These are phyloP conservation scores for Aspergillus indologenus DNA, from an alignment of 495 filamentous ascomycete species.

Conservation along the genomic window DNA sequence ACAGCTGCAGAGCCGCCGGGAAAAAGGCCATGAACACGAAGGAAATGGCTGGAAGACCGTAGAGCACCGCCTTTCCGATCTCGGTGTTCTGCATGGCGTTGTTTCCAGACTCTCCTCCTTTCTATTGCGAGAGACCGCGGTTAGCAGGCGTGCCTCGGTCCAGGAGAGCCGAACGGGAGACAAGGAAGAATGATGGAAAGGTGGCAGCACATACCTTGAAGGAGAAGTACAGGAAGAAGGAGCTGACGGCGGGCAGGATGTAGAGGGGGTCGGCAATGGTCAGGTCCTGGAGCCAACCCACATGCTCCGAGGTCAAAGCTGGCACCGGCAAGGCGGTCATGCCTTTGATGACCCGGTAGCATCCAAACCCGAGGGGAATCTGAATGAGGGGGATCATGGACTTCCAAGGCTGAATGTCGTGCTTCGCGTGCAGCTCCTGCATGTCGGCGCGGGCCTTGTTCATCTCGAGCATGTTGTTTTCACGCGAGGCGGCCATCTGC, in stretches of 20 bases:
- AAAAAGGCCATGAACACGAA: constrained; percentile 60
- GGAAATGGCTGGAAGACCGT: constrained; percentile 59
- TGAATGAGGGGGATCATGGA: constrained; percentile 60
- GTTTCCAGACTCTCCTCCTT: constrained; percentile 51
- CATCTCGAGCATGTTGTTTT: constrained; percentile 41
- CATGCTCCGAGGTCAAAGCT: constrained; percentile 62
- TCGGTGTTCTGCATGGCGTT: constrained; percentile 29
- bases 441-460: constrained; percentile 46
- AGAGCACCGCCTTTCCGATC: constrained; percentile 47
- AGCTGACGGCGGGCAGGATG: constrained; percentile 61
- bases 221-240: constrained; percentile 48
- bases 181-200: no score
- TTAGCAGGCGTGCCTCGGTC: not conserved
- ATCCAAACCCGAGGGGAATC: constrained; percentile 70
- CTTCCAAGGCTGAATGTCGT: constrained; percentile 53
- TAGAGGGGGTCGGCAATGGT: constrained; percentile 72
- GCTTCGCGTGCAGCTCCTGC: constrained; percentile 40
- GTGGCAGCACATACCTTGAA: constrained; percentile 54
- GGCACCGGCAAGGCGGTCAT: constrained; percentile 82
- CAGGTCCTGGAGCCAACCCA: constrained; percentile 77
- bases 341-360: constrained; percentile 69
- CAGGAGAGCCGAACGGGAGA: no score
- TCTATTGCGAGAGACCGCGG: constrained; percentile 27
- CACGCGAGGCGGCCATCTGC: constrained; percentile 40
- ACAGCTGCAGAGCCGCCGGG: constrained; percentile 68